Evolutionary conservation across 1,139 yeast genomes (phyloP).

Genomic region (Magnusiomyces tetraspermus): DNA sequence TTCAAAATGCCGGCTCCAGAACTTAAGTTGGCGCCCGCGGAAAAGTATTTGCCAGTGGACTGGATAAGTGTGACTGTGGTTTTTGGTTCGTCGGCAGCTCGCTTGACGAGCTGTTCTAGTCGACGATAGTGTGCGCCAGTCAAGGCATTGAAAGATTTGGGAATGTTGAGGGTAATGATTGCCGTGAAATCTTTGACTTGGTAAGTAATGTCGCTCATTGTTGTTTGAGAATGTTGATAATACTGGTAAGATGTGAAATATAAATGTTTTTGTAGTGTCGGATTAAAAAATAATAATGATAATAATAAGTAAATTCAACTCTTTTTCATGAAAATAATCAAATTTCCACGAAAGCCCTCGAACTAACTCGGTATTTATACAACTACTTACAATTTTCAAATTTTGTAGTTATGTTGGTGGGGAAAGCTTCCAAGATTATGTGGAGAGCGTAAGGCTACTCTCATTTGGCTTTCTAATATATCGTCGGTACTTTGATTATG

Average conservation of each 20-base stretch:
- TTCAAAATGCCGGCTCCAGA: conserved; percentile 27
- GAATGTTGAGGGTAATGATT: conserved; percentile 59
- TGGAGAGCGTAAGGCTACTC: too few species aligned
- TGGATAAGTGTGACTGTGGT: conserved; percentile 61
- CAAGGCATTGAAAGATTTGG: conserved; percentile 58
- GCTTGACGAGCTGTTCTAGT: conserved; percentile 50
- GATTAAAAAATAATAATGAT: too few species aligned
- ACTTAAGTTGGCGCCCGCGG: conserved; percentile 75
- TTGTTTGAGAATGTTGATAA: background rate
- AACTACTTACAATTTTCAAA: too few species aligned
- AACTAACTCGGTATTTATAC: too few species aligned
- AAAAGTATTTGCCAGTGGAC: conserved; percentile 66
- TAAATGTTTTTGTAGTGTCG: too few species aligned
- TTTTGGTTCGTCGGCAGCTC: conserved; percentile 57
- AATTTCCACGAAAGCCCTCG: too few species aligned
- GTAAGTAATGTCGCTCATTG: conserved; percentile 12
- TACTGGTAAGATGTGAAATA: background rate
- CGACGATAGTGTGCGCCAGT: conserved; percentile 55
- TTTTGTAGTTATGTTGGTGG: too few species aligned
- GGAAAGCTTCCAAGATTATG: too few species aligned
- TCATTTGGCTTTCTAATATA: too few species aligned
- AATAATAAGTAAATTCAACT: too few species aligned
- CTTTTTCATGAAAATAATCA: too few species aligned
- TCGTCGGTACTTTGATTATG: too few species aligned
- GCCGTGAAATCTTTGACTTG: conserved; percentile 49